Conservation (phyloP, 352 stramenopile species). For the Saprolegnia parasitica region DNA sequence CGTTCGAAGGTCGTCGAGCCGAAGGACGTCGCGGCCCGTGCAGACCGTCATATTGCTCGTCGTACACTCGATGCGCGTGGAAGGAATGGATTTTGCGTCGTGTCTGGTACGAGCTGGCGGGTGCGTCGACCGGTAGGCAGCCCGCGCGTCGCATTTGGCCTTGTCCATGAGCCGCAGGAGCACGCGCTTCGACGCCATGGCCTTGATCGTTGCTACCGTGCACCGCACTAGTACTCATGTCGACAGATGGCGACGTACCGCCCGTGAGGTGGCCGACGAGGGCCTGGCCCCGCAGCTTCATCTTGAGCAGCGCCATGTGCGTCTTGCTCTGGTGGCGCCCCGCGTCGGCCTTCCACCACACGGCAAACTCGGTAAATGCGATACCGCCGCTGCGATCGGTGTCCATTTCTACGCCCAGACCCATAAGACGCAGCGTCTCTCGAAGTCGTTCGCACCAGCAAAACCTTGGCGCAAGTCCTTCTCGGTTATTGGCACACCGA, state of each 20-base stretch:
- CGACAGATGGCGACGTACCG: not conserved
- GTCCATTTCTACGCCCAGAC: constrained; percentile 36
- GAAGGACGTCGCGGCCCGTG: constrained; percentile 3
- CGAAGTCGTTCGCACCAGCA: not conserved
- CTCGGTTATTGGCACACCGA: constrained; percentile 22
- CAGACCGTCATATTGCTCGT: not conserved
- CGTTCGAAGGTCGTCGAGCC: not conserved
- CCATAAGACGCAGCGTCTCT: not conserved
- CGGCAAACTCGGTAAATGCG: constrained; percentile 49
- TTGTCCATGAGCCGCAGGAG: not conserved
- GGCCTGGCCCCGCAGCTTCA: constrained; percentile 25
- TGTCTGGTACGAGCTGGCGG: not conserved
- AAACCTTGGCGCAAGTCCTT: constrained; percentile 11
- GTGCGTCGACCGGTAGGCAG: not conserved
- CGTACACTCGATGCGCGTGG: not conserved
- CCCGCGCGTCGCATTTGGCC: constrained; percentile 2
- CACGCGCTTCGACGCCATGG: constrained; percentile 20
- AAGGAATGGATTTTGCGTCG: too few species aligned
- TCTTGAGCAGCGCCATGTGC: constrained; percentile 21
- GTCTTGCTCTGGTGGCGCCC: constrained; percentile 2
- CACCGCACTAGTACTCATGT: not conserved
- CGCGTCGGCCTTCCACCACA: constrained; percentile 42
- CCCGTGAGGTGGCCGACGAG: constrained; percentile 12
- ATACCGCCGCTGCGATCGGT: constrained; percentile 47
- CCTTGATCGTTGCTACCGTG: constrained; percentile 2